Conservation (phyloP, 1,139 yeast genomes). For the Kodamaea ohmeri region DNA sequence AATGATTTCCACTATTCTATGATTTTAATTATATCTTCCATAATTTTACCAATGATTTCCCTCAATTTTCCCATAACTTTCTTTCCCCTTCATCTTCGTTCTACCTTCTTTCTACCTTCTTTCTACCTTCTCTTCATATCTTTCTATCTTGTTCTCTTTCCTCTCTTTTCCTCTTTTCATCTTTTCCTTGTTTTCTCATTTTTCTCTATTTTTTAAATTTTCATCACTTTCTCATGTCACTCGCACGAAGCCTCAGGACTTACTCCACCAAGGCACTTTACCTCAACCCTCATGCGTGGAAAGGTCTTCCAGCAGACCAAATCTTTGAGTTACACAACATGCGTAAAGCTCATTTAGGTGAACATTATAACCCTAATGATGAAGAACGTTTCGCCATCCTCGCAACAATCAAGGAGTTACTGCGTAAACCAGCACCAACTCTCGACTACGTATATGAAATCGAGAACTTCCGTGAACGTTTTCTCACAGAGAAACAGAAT, state of each 20-base stretch:
- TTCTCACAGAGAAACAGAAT: constrained; percentile 45
- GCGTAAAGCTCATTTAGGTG: constrained; percentile 56
- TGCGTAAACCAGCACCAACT: constrained; percentile 29
- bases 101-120: neutral
- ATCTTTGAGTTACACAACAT: constrained; percentile 59
- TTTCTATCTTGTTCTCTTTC: neutral
- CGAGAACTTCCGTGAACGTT: constrained; percentile 45
- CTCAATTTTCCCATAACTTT: too few species aligned
- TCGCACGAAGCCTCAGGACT: constrained; percentile 1
- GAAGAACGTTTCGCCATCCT: constrained; percentile 47
- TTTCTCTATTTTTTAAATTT: neutral
- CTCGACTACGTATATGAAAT: constrained; percentile 45
- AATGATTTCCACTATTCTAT: too few species aligned
- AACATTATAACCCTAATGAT: constrained; percentile 53
- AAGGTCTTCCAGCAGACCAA: constrained; percentile 60
- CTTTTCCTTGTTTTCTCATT: neutral
- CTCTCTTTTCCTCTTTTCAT: neutral
- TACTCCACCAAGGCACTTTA: constrained; percentile 25
- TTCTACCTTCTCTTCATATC: neutral
- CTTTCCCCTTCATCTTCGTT: too few species aligned
- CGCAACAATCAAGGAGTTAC: constrained; percentile 39
- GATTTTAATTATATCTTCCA: too few species aligned
- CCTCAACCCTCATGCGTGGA: constrained; percentile 66
- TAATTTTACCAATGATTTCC: too few species aligned
- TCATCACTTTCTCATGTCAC: constrained; percentile 1